phyloP scores from a whole-genome alignment of 2,329 filamentous ascomycete species.

The Arthrinium phaeospermum region DNA sequence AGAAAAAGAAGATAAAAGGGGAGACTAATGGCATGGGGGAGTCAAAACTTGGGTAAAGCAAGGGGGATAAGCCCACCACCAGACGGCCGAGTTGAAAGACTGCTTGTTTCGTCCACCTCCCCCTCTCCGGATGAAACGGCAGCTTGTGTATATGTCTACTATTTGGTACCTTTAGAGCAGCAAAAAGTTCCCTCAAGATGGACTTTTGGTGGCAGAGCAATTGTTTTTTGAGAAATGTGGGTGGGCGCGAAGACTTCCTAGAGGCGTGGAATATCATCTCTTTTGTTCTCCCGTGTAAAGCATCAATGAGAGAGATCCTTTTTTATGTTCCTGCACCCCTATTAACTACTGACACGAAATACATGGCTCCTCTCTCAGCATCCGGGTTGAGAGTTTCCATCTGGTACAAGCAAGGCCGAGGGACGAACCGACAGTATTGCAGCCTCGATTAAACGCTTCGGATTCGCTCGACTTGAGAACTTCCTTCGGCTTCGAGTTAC shows the following conservation, averaged over 20 bases:
- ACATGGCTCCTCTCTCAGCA: not conserved
- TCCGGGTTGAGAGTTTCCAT: not conserved
- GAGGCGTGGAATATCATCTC: constrained; percentile 18
- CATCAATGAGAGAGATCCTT: constrained; percentile 24
- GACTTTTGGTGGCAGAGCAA: constrained; percentile 17
- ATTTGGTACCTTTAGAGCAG: constrained; percentile 26
- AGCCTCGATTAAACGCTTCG: not conserved
- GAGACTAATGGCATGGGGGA: constrained; percentile 8
- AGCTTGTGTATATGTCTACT: constrained; percentile 28
- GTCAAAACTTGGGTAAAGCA: constrained; percentile 4
- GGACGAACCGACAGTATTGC: not conserved
- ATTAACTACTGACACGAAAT: not conserved
- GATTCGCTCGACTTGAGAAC: not conserved
- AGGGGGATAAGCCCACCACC: constrained; percentile 3
- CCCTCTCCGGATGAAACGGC: constrained; percentile 9
- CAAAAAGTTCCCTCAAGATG: constrained; percentile 18
- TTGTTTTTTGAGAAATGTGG: constrained; percentile 14
- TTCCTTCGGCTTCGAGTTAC: not conserved
- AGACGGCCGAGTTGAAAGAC: constrained; percentile 11
- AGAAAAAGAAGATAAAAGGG: not conserved
- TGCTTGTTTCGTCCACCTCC: constrained; percentile 10
- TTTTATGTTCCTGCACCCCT: not conserved
- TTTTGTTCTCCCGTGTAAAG: constrained; percentile 29
- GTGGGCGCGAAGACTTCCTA: constrained; percentile 12
- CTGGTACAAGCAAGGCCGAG: not conserved